These are phyloP conservation scores for Musa balbisiana DNA, from an alignment of 202 grass and related monocot genomes.

Conservation along the genomic window DNA sequence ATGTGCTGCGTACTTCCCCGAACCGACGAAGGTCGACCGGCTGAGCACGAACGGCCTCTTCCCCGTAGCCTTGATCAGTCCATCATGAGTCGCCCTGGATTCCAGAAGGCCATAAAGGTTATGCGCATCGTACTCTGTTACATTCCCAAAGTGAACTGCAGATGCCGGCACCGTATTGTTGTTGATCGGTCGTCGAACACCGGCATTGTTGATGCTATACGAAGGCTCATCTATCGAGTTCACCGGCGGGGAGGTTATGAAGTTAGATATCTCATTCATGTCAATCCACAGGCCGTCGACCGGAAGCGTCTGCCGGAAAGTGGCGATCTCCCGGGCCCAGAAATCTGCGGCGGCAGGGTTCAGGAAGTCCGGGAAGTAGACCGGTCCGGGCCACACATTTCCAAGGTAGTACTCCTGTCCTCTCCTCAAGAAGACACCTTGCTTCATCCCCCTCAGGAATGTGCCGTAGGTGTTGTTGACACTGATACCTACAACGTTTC, in stretches of 20 bases:
- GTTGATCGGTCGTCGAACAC: slow-evolving; percentile 44
- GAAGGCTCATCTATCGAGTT: slow-evolving; percentile 54
- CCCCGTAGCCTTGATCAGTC: slow-evolving; percentile 39
- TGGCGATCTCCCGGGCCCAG: slow-evolving; percentile 57
- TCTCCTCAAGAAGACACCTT: slow-evolving; percentile 60
- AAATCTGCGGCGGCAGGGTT: slow-evolving; percentile 46
- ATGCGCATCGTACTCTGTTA: slow-evolving; percentile 65
- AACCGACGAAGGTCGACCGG: slow-evolving; percentile 83
- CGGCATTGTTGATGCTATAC: slow-evolving; percentile 70
- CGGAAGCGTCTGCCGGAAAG: slow-evolving; percentile 55
- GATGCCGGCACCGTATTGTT: slow-evolving; percentile 52
- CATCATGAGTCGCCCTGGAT: slow-evolving; percentile 40
- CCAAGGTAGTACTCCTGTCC: slow-evolving; percentile 52
- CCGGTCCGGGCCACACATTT: slow-evolving; percentile 56
- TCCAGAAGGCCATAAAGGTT: slow-evolving; percentile 69
- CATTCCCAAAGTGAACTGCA: slow-evolving; percentile 48
- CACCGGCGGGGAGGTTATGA: slow-evolving; percentile 32
- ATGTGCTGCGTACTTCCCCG: slow-evolving; percentile 63
- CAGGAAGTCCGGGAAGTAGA: slow-evolving; percentile 81
- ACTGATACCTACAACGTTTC: slow-evolving; percentile 41
- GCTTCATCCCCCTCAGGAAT: slow-evolving; percentile 38
- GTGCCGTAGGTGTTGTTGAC: slow-evolving; percentile 49
- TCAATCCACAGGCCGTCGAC: slow-evolving; percentile 88
- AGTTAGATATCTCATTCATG: slow-evolving; percentile 91
- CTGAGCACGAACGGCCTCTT: slow-evolving; percentile 71